Evolutionary conservation across 2,329 filamentous ascomycete species (phyloP), one percentile per base, ranked within the genome.

Genomic region (Cladosporium sp.): DNA sequence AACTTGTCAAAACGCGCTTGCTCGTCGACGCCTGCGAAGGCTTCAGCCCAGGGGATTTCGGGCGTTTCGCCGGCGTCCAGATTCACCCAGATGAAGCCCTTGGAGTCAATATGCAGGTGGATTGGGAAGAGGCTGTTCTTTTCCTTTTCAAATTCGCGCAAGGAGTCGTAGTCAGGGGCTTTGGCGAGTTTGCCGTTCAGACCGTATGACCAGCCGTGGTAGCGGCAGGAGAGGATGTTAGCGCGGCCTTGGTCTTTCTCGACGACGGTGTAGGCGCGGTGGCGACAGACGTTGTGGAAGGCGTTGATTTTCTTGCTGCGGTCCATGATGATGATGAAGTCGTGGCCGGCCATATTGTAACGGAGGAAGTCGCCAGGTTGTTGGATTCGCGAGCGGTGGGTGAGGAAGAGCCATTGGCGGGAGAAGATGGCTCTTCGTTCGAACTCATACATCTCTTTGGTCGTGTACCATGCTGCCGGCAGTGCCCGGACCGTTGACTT

Each of bases 151-250:
- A 84, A 84, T 6, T 75, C 77, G 3, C 70, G 67, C 0, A 82
- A 66, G 9, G 75, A 72, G 16, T 81, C 73, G 58, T 81, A 84
- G 2, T 77, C 73, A 0, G 81, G 80, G 0, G 81, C 81, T 63
- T 83, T 83, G 37, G 80, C 75, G 3, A 83, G 70, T 37, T 77
- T 76, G 9, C 81, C 81, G 19, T 70, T 72, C 1, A 80, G 68
- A 43, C 79, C 76, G 54, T 83, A 83, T 1, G 78, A 79, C 80
- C 81, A 84, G 19, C 80, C 80, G 59, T 83, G 81, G 58, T 84
- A 84, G 50, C 77, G 76, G 69, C 81, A 84, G 0, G 76, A 70
- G 16, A 84, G 72, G 14, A 83, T 73, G 55, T 68, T 72, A 45
- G 73, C 74, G 41, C 73, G 74, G 3, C 81, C 81, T 9, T 71